Evolutionary conservation across 371 early-diverging fungal species (phyloP).

Genomic region (Mucor circinelloides): DNA sequence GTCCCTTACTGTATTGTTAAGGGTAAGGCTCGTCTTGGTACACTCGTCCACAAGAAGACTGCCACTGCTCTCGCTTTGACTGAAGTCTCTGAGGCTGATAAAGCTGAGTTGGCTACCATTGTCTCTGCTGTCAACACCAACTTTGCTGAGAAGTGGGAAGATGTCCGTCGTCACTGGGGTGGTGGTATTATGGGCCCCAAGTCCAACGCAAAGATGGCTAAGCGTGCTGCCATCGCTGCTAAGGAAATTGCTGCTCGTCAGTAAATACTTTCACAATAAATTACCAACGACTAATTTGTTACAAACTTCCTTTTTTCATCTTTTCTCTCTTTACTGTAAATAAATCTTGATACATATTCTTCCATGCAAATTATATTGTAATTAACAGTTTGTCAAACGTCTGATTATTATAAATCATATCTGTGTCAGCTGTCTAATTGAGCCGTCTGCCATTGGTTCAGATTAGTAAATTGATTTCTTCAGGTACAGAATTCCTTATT

Average conservation of each 20-base stretch:
- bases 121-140: constrained; percentile 93
- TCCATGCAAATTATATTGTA: not conserved
- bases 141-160: constrained; percentile 92
- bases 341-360: not conserved
- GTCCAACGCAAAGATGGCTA: constrained; percentile 82
- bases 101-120: constrained; percentile 86
- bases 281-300: not conserved
- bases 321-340: constrained; percentile 4
- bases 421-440: not conserved
- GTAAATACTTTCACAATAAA: constrained; percentile 22
- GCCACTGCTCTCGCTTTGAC: constrained; percentile 96
- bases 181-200: constrained; percentile 96
- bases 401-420: not conserved
- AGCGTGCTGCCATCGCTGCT: constrained; percentile 77
- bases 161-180: constrained; percentile 93
- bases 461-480: constrained; percentile 2
- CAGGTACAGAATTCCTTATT: not conserved
- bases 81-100: constrained; percentile 96
- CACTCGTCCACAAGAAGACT: constrained; percentile 99
- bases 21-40: constrained; percentile 97
- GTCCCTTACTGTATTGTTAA: constrained; percentile 99
- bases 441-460: not conserved
- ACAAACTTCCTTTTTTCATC: not conserved
- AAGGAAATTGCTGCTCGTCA: constrained; percentile 64
- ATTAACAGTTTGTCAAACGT: not conserved